Evolutionary conservation across 1,139 yeast genomes (phyloP), one percentile per base, ranked within the genome.

Genomic region (Hemisphaericaspora subhashii): DNA sequence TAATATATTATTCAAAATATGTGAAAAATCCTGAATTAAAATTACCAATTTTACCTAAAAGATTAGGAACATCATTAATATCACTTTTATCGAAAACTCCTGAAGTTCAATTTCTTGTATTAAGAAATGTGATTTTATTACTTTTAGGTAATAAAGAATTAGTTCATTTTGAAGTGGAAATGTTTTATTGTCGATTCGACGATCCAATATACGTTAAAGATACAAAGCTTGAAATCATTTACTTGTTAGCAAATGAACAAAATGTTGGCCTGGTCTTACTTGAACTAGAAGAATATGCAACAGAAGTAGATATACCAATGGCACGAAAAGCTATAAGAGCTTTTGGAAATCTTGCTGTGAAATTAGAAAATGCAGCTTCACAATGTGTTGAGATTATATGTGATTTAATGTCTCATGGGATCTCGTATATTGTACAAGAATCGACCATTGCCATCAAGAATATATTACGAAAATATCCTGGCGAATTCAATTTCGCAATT

Each of bases 191-290:
- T 60, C 81, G 81, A 46, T 86, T 79, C 52, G 84, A 85, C 54
- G 97, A 90, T 57, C 94, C 95, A 0, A 81, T 86, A 16, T 92
- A 86, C 57, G 83, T 92, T 54, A 88, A 89, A 58, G 94, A 89
- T 51, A 86, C 97, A 8, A 90, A 92, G 54, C 68, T 92, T 33
- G 98, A 90, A 55, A 85, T 92, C 41, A 80, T 90, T 21, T 88
- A 86, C 53, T 65, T 88, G 25, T 64, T 90, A 35, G 95, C 97
- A 1, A 76, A 79, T 48, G 83, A 79, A 41, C 48, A 58, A 2
- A 88, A 86, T 47, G 72, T 85, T 33, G 68, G 66, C 10, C 66
- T 72, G 18, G 92, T 90, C 1, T 63, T 89, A 34, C 67, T 79
- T 18, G 98, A 90, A 55, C 63, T 90, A 33, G 86, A 83, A 48